Evolutionary conservation across 768 basidiomycete genomes (phyloP).

Genomic region (Infundibulicybe gibba): DNA sequence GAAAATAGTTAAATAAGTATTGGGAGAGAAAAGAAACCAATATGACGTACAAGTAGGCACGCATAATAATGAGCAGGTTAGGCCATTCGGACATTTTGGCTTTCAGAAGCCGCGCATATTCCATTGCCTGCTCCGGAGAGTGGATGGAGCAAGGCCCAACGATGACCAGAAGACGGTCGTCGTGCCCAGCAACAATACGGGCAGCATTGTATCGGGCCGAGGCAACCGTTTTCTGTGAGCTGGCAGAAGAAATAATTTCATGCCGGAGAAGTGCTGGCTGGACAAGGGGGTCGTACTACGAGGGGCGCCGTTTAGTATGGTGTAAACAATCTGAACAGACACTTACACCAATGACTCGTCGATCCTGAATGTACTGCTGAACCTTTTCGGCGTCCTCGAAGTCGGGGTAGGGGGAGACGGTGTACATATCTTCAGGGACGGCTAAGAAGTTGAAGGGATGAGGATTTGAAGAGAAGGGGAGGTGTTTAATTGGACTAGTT

Average conservation of each 20-base stretch:
- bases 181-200: slow-evolving; percentile 76
- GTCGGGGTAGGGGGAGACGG: slow-evolving; percentile 60
- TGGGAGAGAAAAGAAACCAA: slow-evolving; percentile 3
- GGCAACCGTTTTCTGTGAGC: slow-evolving; percentile 74
- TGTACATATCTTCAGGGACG: slow-evolving; percentile 45
- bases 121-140: slow-evolving; percentile 78
- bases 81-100: slow-evolving; percentile 61
- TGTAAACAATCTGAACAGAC: not conserved
- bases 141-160: slow-evolving; percentile 98
- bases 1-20: slow-evolving; percentile 4
- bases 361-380: slow-evolving; percentile 75
- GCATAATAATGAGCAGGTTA: slow-evolving; percentile 91
- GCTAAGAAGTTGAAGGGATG: slow-evolving; percentile 27
- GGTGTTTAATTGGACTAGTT: slow-evolving; percentile 15
- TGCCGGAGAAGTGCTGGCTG: slow-evolving; percentile 89
- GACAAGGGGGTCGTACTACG: slow-evolving; percentile 96
- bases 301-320: not conserved
- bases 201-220: slow-evolving; percentile 77
- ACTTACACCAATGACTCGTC: slow-evolving; percentile 76
- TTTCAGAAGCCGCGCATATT: slow-evolving; percentile 75
- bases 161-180: slow-evolving; percentile 84
- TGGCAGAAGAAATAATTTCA: slow-evolving; percentile 68
- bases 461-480: slow-evolving; percentile 13
- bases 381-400: slow-evolving; percentile 61
- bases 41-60: slow-evolving; percentile 88